phyloP scores from a whole-genome alignment of 2,329 filamentous ascomycete species.

The Clarireedia sp. region DNA sequence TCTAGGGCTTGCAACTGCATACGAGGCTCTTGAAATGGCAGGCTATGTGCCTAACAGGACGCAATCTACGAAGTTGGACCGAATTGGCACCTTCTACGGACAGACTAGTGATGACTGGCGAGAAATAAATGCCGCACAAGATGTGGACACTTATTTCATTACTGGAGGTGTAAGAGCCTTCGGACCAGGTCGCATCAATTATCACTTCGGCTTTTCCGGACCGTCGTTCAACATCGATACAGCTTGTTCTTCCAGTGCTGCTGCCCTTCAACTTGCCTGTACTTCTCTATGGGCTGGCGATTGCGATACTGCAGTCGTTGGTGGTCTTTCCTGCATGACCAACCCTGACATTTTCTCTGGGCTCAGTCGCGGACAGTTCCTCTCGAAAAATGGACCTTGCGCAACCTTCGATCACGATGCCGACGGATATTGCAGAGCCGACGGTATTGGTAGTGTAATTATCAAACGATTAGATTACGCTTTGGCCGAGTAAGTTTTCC shows the following conservation, averaged over 20 bases:
- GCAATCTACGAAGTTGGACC: constrained; percentile 35
- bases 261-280: constrained; percentile 30
- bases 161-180: constrained; percentile 29
- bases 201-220: constrained; percentile 37
- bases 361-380: constrained; percentile 26
- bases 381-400: constrained; percentile 36
- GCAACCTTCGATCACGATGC: constrained; percentile 41
- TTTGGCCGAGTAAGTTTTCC: constrained; percentile 22
- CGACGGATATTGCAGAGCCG: constrained; percentile 47
- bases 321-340: constrained; percentile 27
- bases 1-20: constrained; percentile 66
- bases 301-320: constrained; percentile 28
- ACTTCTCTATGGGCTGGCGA: constrained; percentile 26
- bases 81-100: constrained; percentile 29
- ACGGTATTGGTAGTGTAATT: constrained; percentile 41
- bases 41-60: constrained; percentile 51
- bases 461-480: constrained; percentile 45
- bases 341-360: constrained; percentile 27
- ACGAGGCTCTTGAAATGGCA: constrained; percentile 75
- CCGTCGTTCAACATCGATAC: constrained; percentile 36
- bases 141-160: constrained; percentile 28
- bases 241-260: constrained; percentile 34
- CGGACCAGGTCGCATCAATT: constrained; percentile 31
- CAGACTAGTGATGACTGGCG: constrained; percentile 29
- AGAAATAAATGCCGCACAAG: constrained; percentile 27